These are phyloP conservation scores for Aspergillus sp. DNA, from an alignment of 2,329 filamentous ascomycete species.

Conservation along the genomic window DNA sequence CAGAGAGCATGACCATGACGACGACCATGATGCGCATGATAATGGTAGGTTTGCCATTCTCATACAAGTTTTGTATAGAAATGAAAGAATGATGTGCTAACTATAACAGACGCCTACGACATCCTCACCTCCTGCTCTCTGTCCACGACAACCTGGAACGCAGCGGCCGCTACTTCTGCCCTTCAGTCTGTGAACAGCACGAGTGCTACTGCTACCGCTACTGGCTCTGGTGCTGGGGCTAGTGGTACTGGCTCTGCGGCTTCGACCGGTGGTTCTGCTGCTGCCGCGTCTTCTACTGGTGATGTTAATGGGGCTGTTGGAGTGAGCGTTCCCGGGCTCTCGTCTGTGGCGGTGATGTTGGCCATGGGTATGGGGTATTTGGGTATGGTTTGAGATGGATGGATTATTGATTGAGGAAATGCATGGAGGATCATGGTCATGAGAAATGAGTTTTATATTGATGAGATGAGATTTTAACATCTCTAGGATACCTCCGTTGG, in stretches of 20 bases:
- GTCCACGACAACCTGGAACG: constrained; percentile 30
- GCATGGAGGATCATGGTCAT: no score
- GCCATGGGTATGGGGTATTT: background rate
- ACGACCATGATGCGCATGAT: constrained; percentile 24
- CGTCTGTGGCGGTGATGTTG: background rate
- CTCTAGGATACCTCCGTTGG: no score
- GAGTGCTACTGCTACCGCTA: background rate
- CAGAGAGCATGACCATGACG: constrained; percentile 14
- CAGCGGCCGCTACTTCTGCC: constrained; percentile 25
- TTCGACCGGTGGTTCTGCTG: background rate
- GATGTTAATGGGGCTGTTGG: background rate
- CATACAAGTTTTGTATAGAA: no score
- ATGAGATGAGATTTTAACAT: no score
- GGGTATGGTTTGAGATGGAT: no score
- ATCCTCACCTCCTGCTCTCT: constrained; percentile 32
- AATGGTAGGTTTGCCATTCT: constrained; percentile 12
- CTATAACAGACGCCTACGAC: constrained; percentile 30
- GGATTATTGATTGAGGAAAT: no score
- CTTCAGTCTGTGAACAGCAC: background rate
- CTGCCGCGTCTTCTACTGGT: background rate
- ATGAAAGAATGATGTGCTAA: background rate
- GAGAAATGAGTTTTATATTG: no score
- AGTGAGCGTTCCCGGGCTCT: background rate
- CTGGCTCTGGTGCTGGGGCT: background rate
- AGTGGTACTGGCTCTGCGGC: background rate